Evolutionary conservation across 371 early-diverging fungal genomes (phyloP).

Genomic region (Mucor indicus): DNA sequence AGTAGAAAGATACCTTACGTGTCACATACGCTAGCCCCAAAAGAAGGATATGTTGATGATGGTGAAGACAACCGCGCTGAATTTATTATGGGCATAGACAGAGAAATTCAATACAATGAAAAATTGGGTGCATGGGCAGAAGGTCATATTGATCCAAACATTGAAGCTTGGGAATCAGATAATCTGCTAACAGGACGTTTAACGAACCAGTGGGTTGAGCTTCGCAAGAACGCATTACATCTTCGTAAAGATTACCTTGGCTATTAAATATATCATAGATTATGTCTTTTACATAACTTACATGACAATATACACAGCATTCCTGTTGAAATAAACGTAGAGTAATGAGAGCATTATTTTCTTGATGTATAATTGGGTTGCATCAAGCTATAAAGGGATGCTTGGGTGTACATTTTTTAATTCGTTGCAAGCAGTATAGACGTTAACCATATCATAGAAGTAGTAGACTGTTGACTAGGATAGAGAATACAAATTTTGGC

Average conservation of each 20-base stretch:
- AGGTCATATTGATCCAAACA: slow-evolving; percentile 6
- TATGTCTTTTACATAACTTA: not conserved
- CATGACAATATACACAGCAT: no score
- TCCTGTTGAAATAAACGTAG: no score
- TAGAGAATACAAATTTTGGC: no score
- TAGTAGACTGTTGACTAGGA: no score
- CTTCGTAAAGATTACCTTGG: slow-evolving; percentile 32
- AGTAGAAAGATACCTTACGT: slow-evolving; percentile 32
- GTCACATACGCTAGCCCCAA: not conserved
- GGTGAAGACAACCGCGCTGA: slow-evolving; percentile 8
- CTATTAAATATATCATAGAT: slow-evolving; percentile 22
- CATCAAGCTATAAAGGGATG: no score
- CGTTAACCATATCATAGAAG: no score
- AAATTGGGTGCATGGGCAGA: slow-evolving; percentile 37
- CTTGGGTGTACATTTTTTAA: no score
- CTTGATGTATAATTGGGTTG: no score
- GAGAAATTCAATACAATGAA: slow-evolving; percentile 30
- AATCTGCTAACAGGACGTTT: slow-evolving; percentile 24
- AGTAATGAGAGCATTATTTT: no score
- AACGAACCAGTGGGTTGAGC: slow-evolving; percentile 24
- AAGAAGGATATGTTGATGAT: slow-evolving; percentile 2
- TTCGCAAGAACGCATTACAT: slow-evolving; percentile 16
- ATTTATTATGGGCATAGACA: slow-evolving; percentile 15
- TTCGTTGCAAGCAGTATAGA: no score
- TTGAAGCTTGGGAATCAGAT: slow-evolving; percentile 17